A percentile compares a stretch with the other conserved stretches of the same genome.
phyloP scores from a whole-genome alignment of 2,329 filamentous ascomycete species.

The Emergomyces africanus region DNA sequence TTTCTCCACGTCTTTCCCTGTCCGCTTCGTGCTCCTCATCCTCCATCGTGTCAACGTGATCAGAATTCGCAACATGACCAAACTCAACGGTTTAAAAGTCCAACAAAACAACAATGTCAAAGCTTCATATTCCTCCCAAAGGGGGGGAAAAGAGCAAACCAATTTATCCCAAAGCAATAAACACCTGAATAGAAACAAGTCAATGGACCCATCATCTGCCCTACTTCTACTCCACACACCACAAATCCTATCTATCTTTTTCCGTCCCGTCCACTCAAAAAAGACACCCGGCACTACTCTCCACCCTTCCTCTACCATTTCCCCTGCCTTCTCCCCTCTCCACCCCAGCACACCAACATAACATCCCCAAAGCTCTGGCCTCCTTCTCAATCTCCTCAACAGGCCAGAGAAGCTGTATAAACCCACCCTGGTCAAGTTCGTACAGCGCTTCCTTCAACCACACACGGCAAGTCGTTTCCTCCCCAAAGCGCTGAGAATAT shows the following conservation, averaged over 20 bases:
- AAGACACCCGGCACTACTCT: not conserved
- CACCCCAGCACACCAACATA: not conserved
- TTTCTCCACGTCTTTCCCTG: not conserved
- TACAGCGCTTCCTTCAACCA: conserved; percentile 17
- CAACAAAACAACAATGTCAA: not conserved
- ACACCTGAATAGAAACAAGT: not conserved
- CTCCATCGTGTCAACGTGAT: not conserved
- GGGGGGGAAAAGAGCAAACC: not conserved
- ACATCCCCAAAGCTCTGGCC: conserved; percentile 2
- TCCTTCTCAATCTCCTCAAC: conserved; percentile 13
- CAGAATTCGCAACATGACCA: not conserved
- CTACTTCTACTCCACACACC: not conserved
- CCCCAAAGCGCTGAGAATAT: conserved; percentile 13
- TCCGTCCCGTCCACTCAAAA: not conserved
- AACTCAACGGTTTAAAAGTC: not conserved
- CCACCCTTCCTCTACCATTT: not conserved
- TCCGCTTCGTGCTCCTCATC: not conserved
- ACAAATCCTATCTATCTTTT: not conserved
- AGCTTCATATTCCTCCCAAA: not conserved
- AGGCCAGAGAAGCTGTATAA: conserved; percentile 10
- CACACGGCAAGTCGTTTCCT: conserved; percentile 12
- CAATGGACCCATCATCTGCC: not conserved
- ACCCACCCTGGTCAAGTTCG: conserved; percentile 15
- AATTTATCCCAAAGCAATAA: not conserved
- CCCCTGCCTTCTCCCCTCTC: not conserved